Evolutionary conservation across 352 stramenopile genomes (phyloP).

Genomic region (Plasmopara halstedii): DNA sequence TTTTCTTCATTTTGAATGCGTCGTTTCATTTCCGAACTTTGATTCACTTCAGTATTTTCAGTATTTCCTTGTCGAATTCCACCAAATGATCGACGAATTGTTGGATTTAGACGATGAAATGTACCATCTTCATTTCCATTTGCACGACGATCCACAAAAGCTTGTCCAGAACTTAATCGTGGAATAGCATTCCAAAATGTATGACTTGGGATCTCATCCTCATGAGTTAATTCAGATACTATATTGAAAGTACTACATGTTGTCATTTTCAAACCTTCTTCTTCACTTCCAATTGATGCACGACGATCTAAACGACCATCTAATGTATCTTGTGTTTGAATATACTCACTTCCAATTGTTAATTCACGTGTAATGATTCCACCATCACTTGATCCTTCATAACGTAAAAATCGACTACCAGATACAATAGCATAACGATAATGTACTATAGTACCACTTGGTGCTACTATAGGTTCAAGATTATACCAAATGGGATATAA

Average conservation of each 20-base stretch:
- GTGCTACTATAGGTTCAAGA: conserved; percentile 65
- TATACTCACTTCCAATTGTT: conserved; percentile 41
- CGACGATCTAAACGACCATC: conserved; percentile 29
- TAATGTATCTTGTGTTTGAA: conserved; percentile 73
- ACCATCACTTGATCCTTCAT: conserved; percentile 44
- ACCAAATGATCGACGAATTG: too few relatives aligned
- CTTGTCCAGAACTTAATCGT: conserved; percentile 74
- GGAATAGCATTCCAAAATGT: conserved; percentile 57
- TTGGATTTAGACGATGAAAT: conserved; percentile 6
- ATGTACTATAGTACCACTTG: conserved; percentile 47
- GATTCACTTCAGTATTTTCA: too few relatives aligned
- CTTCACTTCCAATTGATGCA: conserved; percentile 15
- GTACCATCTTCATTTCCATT: conserved; percentile 31
- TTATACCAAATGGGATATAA: conserved; percentile 89
- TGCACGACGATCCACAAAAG: conserved; percentile 70
- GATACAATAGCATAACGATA: conserved; percentile 86
- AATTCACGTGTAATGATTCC: conserved; percentile 40
- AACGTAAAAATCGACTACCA: conserved; percentile 67
- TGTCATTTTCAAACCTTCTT: conserved; percentile 1
- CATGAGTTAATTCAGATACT: too few relatives aligned
- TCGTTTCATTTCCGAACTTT: too few relatives aligned
- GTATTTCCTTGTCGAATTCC: too few relatives aligned
- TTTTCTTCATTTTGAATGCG: too few relatives aligned
- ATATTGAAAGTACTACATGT: not conserved
- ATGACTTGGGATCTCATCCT: conserved; percentile 13